Percentiles rank a stretch among this genome's conserved stretches.
Conservation (phyloP, 352 stramenopile species). For the Pythium aquatile region DNA sequence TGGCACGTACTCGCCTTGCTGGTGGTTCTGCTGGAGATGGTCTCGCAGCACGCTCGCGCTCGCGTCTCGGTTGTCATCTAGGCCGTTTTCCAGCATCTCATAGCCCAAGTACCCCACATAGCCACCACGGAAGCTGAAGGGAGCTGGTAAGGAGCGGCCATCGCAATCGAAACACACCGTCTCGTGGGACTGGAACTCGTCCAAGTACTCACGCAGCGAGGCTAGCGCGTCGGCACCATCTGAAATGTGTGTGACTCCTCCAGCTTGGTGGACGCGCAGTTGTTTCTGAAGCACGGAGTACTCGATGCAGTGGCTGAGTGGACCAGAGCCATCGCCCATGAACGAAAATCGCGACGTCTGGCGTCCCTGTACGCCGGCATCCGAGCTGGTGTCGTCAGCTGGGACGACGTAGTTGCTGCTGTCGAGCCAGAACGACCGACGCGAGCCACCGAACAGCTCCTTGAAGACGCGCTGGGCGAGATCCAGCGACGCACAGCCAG, state of each 20-base stretch:
- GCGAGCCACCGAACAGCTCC: slow-evolving; percentile 43
- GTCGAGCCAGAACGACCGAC: slow-evolving; percentile 76
- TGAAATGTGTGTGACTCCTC: slow-evolving; percentile 12
- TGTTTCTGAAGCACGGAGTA: slow-evolving; percentile 56
- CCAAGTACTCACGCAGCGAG: slow-evolving; percentile 43
- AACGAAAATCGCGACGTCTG: slow-evolving; percentile 57
- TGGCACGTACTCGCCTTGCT: slow-evolving; percentile 47
- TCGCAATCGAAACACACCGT: slow-evolving; percentile 21
- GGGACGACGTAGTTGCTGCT: slow-evolving; percentile 57
- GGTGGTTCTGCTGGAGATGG: slow-evolving; percentile 28
- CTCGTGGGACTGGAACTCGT: slow-evolving; percentile 34
- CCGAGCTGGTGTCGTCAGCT: not conserved
- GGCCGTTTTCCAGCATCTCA: slow-evolving; percentile 56
- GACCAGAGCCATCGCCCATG: slow-evolving; percentile 69
- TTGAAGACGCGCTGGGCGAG: slow-evolving; percentile 65
- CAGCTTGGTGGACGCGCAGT: slow-evolving; percentile 36
- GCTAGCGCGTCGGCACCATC: slow-evolving; percentile 27
- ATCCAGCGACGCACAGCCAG: slow-evolving; percentile 44
- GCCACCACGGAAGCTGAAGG: slow-evolving; percentile 80
- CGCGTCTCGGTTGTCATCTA: slow-evolving; percentile 19
- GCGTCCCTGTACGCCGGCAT: not conserved
- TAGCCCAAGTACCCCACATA: slow-evolving; percentile 91
- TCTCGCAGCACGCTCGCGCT: slow-evolving; percentile 30
- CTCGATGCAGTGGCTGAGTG: slow-evolving; percentile 61
- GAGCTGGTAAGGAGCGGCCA: slow-evolving; percentile 24